These are phyloP conservation scores for Withania somnifera DNA, from an alignment of 305 asterid genomes.

Conservation along the genomic window DNA sequence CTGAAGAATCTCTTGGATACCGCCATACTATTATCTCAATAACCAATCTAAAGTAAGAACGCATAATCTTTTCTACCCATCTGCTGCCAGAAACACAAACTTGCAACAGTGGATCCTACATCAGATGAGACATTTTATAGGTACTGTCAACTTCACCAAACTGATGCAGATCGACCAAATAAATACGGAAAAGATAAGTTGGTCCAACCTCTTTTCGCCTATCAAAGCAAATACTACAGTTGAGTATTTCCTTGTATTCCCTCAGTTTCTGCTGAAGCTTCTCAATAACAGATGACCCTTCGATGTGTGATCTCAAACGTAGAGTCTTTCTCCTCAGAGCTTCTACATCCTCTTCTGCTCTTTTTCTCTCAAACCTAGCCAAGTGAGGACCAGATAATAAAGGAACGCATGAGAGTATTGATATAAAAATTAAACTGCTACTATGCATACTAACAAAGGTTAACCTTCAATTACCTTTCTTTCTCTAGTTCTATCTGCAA, in stretches of 20 bases:
- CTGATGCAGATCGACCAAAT: not conserved
- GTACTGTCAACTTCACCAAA: not conserved
- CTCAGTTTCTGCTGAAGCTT: constrained; percentile 73
- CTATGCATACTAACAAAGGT: not conserved
- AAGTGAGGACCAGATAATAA: constrained; percentile 6
- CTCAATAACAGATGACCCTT: constrained; percentile 50
- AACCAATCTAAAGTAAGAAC: not conserved
- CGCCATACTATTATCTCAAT: not conserved
- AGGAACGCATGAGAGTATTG: not conserved
- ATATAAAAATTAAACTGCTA: not conserved
- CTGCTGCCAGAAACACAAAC: not conserved
- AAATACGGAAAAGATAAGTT: not conserved
- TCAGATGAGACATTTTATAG: not conserved
- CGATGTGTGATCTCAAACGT: constrained; percentile 41
- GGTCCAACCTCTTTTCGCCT: constrained; percentile 74
- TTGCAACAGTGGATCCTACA: not conserved
- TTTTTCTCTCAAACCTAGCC: constrained; percentile 67
- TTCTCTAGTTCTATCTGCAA: constrained; percentile 82
- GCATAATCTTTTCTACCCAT: not conserved
- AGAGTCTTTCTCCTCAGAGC: constrained; percentile 52
- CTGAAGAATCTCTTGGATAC: not conserved
- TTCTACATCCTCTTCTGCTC: constrained; percentile 81
- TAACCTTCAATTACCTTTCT: constrained; percentile 47
- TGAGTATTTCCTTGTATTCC: constrained; percentile 84
- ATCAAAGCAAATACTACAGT: constrained; percentile 82